Conservation (phyloP, 371 early-diverging fungal species). For the Chytridiales sp. region DNA sequence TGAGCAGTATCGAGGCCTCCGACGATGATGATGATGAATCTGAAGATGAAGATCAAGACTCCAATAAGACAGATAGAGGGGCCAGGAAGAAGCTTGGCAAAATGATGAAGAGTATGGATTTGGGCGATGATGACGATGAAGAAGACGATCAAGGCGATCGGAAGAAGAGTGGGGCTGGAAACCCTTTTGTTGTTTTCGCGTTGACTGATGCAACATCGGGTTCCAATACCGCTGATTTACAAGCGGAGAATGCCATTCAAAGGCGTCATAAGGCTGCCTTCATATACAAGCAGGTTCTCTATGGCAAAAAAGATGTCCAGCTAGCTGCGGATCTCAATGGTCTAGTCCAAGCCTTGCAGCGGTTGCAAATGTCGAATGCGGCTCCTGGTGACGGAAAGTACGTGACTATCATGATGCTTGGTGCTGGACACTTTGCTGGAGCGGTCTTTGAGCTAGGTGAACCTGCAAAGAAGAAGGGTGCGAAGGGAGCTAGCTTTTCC, state of each 20-base stretch:
- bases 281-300: slow-evolving; percentile 59
- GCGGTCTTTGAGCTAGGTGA: slow-evolving; percentile 65
- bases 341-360: background rate
- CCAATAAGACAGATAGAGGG: background rate
- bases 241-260: background rate
- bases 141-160: slow-evolving; percentile 11
- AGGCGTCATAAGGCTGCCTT: slow-evolving; percentile 41
- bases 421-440: slow-evolving; percentile 79
- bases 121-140: slow-evolving; percentile 11
- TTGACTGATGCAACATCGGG: slow-evolving; percentile 9
- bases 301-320: slow-evolving; percentile 24
- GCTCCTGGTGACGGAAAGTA: slow-evolving; percentile 52
- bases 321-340: slow-evolving; percentile 2
- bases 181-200: slow-evolving; percentile 34
- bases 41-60: slow-evolving; percentile 9
- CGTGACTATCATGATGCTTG: slow-evolving; percentile 77
- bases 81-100: background rate
- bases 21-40: slow-evolving; percentile 17
- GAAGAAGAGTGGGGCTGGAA: slow-evolving; percentile 15
- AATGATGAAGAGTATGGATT: background rate
- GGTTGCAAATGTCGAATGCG: background rate
- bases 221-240: background rate
- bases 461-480: slow-evolving; percentile 45
- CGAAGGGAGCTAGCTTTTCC: background rate
- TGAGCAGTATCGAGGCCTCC: slow-evolving; percentile 34